Conservation (phyloP, 352 stramenopile genomes). For the Phytopythium montanum region DNA sequence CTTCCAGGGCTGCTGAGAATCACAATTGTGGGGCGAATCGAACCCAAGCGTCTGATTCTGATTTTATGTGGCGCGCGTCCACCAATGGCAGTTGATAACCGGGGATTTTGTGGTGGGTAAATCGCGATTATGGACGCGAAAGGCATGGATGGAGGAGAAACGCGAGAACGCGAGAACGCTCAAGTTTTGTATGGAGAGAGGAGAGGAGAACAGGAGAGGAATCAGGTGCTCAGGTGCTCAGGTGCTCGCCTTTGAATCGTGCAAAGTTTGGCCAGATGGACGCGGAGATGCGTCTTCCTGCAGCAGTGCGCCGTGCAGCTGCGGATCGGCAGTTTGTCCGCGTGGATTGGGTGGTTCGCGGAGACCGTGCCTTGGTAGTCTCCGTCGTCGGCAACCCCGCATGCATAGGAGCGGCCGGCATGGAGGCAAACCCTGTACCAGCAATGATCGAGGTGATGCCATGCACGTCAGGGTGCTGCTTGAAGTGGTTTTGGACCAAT, state of each 20-base stretch:
- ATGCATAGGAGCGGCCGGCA: no score
- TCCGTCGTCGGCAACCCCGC: no score
- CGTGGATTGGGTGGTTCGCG: no score
- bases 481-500: no score
- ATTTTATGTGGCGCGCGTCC: constrained; percentile 3
- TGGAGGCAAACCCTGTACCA: no score
- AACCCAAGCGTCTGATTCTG: background rate
- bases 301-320: background rate
- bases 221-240: background rate
- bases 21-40: background rate
- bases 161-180: background rate
- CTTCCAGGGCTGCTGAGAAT: background rate
- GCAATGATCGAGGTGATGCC: no score
- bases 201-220: background rate
- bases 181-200: no score
- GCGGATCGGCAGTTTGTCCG: background rate
- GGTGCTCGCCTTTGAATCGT: background rate
- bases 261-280: background rate
- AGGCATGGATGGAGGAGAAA: background rate
- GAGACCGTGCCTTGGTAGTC: no score
- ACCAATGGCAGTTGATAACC: background rate
- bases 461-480: background rate
- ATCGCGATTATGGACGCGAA: background rate
- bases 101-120: background rate
- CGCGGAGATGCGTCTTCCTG: background rate